Evolutionary conservation across 2,329 filamentous ascomycete species (phyloP), one percentile per base, ranked within the genome.

Genomic region (Talaromyces sp.): DNA sequence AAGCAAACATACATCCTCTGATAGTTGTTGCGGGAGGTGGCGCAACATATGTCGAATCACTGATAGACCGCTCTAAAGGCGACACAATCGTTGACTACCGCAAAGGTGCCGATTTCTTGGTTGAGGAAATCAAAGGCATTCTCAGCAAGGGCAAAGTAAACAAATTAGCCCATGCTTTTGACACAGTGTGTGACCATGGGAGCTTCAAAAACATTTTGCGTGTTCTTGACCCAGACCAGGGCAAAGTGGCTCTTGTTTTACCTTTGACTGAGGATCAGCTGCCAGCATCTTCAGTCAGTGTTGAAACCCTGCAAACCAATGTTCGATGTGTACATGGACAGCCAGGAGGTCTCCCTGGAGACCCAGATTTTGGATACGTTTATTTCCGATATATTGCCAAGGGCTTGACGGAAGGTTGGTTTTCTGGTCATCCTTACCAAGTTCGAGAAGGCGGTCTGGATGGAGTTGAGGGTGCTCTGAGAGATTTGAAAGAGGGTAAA

Each of bases 31-130:
- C 85, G 0, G 86, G 86, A 7, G 74, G 76, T 2, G 82, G 81
- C 6, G 70, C 70, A 9, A 66, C 77, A 2, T 82, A 82, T 64
- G 83, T 87, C 3, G 75, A 82, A 68, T 70, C 66, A 0, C 71
- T 86, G 32, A 78, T 87, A 58, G 81, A 85, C 66, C 69, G 70
- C 10, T 71, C 69, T 56, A 83, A 82, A 66, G 84, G 85, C 43
- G 85, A 88, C 66, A 72, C 75, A 0, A 73, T 88, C 24, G 69
- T 88, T 60, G 85, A 88, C 73, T 87, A 88, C 70, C 82, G 86
- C 27, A 68, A 76, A 0, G 85, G 85, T 10, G 77, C 83, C 58
- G 81, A 82, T 0, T 77, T 78, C 2, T 75, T 86, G 6, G 74
- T 83, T 0, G 65, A 70, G 58, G 71, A 73, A 17, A 26, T 62